These are phyloP conservation scores for Aquilaria yunnanensis DNA, from an alignment of 345 rosid species.

Conservation along the genomic window DNA sequence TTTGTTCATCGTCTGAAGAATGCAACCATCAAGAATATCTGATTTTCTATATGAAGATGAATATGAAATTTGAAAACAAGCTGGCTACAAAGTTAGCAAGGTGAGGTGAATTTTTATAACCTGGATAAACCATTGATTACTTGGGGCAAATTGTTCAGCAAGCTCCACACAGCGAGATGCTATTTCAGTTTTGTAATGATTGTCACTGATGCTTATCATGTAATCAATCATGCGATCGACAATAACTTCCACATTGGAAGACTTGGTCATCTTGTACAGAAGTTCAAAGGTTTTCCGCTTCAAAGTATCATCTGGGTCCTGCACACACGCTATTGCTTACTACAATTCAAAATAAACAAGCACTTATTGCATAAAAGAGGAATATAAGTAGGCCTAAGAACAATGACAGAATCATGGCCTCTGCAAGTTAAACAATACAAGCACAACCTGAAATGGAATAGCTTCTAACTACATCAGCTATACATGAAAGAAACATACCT, in stretches of 20 bases:
- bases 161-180: slow-evolving; percentile 95
- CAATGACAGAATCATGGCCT: no score
- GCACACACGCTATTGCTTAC: slow-evolving; percentile 19
- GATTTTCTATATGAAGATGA: slow-evolving; percentile 15
- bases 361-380: no score
- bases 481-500: no score
- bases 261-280: slow-evolving; percentile 95
- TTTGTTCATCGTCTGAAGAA: slow-evolving; percentile 80
- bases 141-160: slow-evolving; percentile 98
- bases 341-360: neutral
- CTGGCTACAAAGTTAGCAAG: neutral
- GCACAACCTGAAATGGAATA: no score
- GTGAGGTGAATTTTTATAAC: slow-evolving; percentile 30
- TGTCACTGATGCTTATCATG: slow-evolving; percentile 89
- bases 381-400: no score
- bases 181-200: slow-evolving; percentile 96
- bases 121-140: slow-evolving; percentile 98
- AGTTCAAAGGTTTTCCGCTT: slow-evolving; percentile 96
- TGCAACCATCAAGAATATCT: slow-evolving; percentile 10
- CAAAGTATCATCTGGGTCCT: slow-evolving; percentile 98
- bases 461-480: no score
- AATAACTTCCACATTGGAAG: slow-evolving; percentile 94
- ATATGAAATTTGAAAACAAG: slow-evolving; percentile 2
- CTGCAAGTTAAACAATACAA: no score
- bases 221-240: slow-evolving; percentile 98